Conservation (phyloP, 2,329 filamentous ascomycete species). For the Colletotrichum lini region DNA sequence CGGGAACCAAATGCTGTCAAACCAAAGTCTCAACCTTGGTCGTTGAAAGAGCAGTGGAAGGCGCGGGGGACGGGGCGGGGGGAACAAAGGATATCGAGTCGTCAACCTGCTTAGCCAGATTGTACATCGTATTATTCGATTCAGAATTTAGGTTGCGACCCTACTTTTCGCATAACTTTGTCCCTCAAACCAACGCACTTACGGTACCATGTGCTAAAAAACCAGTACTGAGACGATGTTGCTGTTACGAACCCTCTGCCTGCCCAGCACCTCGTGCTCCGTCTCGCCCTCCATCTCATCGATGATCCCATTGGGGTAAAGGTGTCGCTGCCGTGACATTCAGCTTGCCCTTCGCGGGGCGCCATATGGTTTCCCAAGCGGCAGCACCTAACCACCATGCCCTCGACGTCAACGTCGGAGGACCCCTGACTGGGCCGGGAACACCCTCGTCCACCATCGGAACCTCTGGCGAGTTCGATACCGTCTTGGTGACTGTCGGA, state of each 20-base stretch:
- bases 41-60: neutral
- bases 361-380: conserved; percentile 19
- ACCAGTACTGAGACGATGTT: conserved; percentile 15
- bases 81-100: conserved; percentile 13
- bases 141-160: conserved; percentile 15
- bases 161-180: neutral
- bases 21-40: conserved; percentile 18
- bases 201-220: neutral
- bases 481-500: conserved; percentile 19
- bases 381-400: conserved; percentile 12
- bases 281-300: conserved; percentile 22
- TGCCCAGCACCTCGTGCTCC: neutral
- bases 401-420: conserved; percentile 21
- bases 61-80: neutral
- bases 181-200: neutral
- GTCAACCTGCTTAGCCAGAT: conserved; percentile 16
- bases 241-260: conserved; percentile 6
- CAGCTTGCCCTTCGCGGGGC: neutral
- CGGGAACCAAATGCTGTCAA: conserved; percentile 18
- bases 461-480: conserved; percentile 20
- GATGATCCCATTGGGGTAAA: conserved; percentile 13
- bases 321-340: conserved; percentile 2
- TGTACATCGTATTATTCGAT: neutral
- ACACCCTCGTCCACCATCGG: conserved; percentile 7
- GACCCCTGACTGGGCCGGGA: conserved; percentile 12